A percentile compares a stretch with the other conserved stretches of the same genome.
Evolutionary conservation across 2,329 filamentous ascomycete genomes (phyloP).

Genomic region (Claviceps humidiphila): DNA sequence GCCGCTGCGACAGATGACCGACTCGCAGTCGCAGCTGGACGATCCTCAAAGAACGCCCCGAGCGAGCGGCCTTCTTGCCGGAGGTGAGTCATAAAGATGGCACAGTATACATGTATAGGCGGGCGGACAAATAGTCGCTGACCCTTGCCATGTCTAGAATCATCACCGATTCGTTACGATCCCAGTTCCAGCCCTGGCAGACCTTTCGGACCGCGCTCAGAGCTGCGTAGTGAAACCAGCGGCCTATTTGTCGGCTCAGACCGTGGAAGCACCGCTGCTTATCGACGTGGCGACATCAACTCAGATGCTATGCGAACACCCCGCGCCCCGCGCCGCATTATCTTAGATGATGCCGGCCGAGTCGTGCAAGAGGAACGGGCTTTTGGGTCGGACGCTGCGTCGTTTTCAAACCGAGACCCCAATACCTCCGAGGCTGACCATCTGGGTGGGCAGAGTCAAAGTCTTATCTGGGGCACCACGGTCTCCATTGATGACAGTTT

Average conservation of each 20-base stretch:
- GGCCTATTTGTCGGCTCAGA: conserved; percentile 66
- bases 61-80: conserved; percentile 45
- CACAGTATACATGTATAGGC: too few relatives aligned
- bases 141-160: conserved; percentile 43
- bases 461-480: conserved; percentile 94
- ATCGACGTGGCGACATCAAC: conserved; percentile 72
- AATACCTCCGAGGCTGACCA: conserved; percentile 85
- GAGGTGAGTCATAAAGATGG: conserved; percentile 37
- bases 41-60: conserved; percentile 56
- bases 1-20: conserved; percentile 44
- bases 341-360: conserved; percentile 45
- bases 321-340: conserved; percentile 38
- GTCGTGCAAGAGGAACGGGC: conserved; percentile 40
- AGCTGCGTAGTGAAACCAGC: conserved; percentile 72
- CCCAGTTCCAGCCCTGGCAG: conserved; percentile 79
- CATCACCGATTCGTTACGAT: conserved; percentile 83
- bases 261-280: conserved; percentile 37
- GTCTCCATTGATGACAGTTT: conserved; percentile 87
- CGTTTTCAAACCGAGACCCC: conserved; percentile 54
- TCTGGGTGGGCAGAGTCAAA: conserved; percentile 67
- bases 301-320: conserved; percentile 56
- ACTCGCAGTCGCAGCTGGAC: conserved; percentile 37
- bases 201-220: conserved; percentile 47
- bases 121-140: conserved; percentile 2
- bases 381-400: conserved; percentile 43